Evolutionary conservation across 2,329 filamentous ascomycete species (phyloP).

Genomic region (Colletotrichum gigasporum): DNA sequence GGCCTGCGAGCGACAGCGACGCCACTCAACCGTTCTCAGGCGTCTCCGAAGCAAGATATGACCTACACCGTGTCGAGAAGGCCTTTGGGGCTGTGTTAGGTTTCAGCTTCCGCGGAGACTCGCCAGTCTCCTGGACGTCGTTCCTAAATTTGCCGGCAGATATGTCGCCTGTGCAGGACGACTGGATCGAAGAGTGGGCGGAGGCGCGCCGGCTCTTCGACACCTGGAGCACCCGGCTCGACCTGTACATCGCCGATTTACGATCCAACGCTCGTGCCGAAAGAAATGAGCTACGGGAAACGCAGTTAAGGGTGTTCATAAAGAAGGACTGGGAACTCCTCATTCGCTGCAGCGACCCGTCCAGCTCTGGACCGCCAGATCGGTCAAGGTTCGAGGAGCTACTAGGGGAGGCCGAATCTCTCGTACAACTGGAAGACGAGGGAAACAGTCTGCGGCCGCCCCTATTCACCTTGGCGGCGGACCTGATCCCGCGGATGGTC

Average conservation of each 20-base stretch:
- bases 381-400: not conserved
- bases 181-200: not conserved
- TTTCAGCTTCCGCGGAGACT: not conserved
- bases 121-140: not conserved
- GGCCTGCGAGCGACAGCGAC: not conserved
- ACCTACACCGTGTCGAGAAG: not conserved
- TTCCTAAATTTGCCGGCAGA: not conserved
- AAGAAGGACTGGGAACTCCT: not conserved
- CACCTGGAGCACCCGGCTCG: not conserved
- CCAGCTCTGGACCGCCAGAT: not conserved
- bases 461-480: slow-evolving; percentile 2
- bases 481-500: slow-evolving; percentile 7
- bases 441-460: not conserved
- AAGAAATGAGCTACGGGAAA: not conserved
- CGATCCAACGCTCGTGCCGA: not conserved
- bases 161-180: not conserved
- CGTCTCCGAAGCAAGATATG: not conserved
- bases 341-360: not conserved
- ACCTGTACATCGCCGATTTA: not conserved
- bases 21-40: not conserved
- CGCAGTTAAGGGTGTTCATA: not conserved
- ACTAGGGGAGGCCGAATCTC: not conserved
- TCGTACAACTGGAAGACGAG: not conserved
- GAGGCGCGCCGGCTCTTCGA: not conserved
- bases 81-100: not conserved